These are phyloP conservation scores for Jamesozyma spencerorum DNA, from an alignment of 805 yeast species.

Conservation along the genomic window DNA sequence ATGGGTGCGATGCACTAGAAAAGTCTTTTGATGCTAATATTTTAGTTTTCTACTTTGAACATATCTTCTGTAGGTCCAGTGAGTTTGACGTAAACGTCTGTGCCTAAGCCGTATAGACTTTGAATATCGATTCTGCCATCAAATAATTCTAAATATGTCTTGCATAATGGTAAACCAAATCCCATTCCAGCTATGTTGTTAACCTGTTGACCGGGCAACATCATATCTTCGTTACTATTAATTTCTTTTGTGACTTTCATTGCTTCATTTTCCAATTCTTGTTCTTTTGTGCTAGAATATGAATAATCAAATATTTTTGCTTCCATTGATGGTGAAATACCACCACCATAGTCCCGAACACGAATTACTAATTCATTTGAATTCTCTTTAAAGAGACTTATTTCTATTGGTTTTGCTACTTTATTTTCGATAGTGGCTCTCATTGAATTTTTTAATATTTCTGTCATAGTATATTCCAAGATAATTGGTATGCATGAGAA, in stretches of 20 bases:
- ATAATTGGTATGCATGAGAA: slow-evolving; percentile 85
- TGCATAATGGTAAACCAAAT: slow-evolving; percentile 81
- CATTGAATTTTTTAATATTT: slow-evolving; percentile 76
- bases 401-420: slow-evolving; percentile 17
- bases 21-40: too few relatives aligned
- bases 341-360: slow-evolving; percentile 81
- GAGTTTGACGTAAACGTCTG: slow-evolving; percentile 58
- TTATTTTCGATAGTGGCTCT: slow-evolving; percentile 77
- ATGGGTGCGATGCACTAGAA: too few relatives aligned
- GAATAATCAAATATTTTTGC: slow-evolving; percentile 75
- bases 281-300: slow-evolving; percentile 47
- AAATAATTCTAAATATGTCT: slow-evolving; percentile 64
- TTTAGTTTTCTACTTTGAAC: background rate
- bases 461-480: slow-evolving; percentile 79
- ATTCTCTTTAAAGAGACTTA: slow-evolving; percentile 24
- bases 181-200: slow-evolving; percentile 87
- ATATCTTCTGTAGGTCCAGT: slow-evolving; percentile 23
- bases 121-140: slow-evolving; percentile 63
- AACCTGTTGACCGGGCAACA: slow-evolving; percentile 64
- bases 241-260: background rate
- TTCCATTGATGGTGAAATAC: slow-evolving; percentile 61
- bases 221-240: slow-evolving; percentile 23
- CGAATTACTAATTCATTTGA: slow-evolving; percentile 53
- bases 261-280: background rate
- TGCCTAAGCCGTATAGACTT: slow-evolving; percentile 68